Conservation (phyloP, 768 basidiomycete species). For the Guyanaporus albipodus region DNA sequence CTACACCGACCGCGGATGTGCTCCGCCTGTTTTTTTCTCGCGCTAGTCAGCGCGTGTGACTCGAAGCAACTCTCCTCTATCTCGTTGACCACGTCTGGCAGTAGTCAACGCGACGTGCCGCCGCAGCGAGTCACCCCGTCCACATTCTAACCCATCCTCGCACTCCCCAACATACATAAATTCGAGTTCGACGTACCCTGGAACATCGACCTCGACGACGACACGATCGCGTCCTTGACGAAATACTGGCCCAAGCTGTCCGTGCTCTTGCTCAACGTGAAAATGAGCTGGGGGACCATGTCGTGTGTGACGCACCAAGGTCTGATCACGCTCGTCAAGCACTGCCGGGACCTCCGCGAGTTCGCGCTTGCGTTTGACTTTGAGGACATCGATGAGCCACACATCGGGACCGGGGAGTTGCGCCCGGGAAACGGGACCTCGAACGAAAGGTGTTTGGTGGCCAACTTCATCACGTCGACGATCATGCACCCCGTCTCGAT, state of each 20-base stretch:
- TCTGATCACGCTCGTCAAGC: constrained; percentile 18
- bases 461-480: constrained; percentile 20
- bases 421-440: constrained; percentile 10
- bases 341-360: constrained; percentile 5
- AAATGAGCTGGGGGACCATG: constrained; percentile 16
- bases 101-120: not conserved
- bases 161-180: constrained; percentile 1
- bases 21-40: constrained; percentile 22
- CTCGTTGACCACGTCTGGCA: constrained; percentile 6
- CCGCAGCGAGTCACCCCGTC: constrained; percentile 9
- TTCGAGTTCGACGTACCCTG: constrained; percentile 22
- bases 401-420: not conserved
- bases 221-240: constrained; percentile 14
- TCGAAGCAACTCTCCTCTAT: constrained; percentile 5
- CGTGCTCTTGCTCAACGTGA: constrained; percentile 14
- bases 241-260: constrained; percentile 20
- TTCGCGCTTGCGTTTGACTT: constrained; percentile 24
- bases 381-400: constrained; percentile 10
- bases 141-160: constrained; percentile 19
- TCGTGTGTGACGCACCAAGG: constrained; percentile 21
- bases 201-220: constrained; percentile 18
- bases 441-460: constrained; percentile 6
- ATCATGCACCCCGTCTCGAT: constrained; percentile 18
- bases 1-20: constrained; percentile 11
- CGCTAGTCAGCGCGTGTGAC: constrained; percentile 12